A percentile compares a stretch with the other conserved stretches of the same genome.
phyloP scores from a whole-genome alignment of 1,284 basidiomycete genomes.

The Mycocalia duriaeana region DNA sequence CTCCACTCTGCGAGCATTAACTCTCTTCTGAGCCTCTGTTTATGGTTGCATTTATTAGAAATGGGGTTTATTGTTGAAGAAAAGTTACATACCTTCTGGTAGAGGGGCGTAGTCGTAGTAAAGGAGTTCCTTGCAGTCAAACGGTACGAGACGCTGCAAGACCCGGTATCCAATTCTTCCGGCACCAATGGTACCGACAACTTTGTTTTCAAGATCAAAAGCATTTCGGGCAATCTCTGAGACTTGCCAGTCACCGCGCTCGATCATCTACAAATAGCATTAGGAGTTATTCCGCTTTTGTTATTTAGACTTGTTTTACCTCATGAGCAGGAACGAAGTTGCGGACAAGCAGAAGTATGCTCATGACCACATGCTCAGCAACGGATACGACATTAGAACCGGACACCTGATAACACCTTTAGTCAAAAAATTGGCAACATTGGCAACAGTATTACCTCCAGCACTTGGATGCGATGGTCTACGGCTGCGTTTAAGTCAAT shows the following conservation, averaged over 20 bases:
- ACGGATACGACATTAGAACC: conserved; percentile 89
- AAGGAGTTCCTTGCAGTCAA: conserved; percentile 87
- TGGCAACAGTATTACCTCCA: conserved; percentile 46
- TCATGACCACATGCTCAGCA: conserved; percentile 82
- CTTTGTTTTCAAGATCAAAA: conserved; percentile 88
- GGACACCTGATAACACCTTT: conserved; percentile 45
- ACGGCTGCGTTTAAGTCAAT: conserved; percentile 89
- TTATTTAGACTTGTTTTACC: conserved; percentile 32
- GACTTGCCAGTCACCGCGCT: conserved; percentile 82
- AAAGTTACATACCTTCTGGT: conserved; percentile 46
- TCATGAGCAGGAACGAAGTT: conserved; percentile 84
- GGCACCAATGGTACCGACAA: conserved; percentile 84
- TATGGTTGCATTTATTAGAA: conserved; percentile 1
- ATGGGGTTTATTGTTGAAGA: background rate
- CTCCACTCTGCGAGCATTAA: conserved; percentile 75
- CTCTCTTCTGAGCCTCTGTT: conserved; percentile 60
- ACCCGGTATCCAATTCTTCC: conserved; percentile 90
- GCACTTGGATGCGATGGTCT: conserved; percentile 77
- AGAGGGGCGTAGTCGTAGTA: conserved; percentile 91
- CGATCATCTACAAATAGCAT: conserved; percentile 58
- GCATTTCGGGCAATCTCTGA: conserved; percentile 77
- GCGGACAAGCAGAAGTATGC: conserved; percentile 79
- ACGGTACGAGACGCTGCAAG: conserved; percentile 81
- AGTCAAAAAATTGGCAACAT: background rate
- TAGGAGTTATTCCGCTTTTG: background rate